A percentile compares a stretch with the other conserved stretches of the same genome.
Conservation (phyloP, 768 basidiomycete species). For the Termitomyces sp. region DNA sequence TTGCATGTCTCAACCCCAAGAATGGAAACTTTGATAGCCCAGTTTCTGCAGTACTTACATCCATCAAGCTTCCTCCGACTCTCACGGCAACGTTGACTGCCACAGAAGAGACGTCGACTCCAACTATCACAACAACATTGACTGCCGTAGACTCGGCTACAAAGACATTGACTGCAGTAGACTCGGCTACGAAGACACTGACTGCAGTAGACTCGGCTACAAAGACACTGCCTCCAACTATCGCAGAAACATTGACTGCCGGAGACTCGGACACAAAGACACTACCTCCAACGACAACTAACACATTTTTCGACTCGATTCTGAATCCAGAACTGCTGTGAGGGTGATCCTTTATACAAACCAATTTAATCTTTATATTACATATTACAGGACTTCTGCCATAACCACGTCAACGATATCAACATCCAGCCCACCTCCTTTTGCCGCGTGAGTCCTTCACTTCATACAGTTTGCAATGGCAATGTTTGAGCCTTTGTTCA, state of each 20-base stretch:
- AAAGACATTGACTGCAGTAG: background rate
- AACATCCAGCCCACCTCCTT: background rate
- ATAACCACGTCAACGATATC: background rate
- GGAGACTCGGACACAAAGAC: background rate
- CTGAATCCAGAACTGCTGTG: background rate
- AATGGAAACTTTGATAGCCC: background rate
- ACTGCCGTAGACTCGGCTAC: background rate
- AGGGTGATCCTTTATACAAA: background rate
- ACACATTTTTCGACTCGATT: background rate
- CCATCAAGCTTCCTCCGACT: background rate
- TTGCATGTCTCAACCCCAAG: background rate
- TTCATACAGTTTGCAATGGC: background rate
- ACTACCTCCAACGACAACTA: background rate
- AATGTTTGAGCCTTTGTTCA: background rate
- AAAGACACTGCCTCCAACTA: background rate
- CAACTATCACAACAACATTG: background rate
- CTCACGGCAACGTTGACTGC: background rate
- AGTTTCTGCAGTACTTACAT: background rate
- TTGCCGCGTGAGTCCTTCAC: background rate
- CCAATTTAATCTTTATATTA: background rate
- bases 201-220: background rate
- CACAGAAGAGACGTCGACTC: too few relatives aligned
- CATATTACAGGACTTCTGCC: background rate
- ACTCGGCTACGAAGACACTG: background rate
- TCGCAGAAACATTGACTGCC: background rate